Conservation (phyloP, 306 rosid species). For the Spatholobus suberectus region DNA sequence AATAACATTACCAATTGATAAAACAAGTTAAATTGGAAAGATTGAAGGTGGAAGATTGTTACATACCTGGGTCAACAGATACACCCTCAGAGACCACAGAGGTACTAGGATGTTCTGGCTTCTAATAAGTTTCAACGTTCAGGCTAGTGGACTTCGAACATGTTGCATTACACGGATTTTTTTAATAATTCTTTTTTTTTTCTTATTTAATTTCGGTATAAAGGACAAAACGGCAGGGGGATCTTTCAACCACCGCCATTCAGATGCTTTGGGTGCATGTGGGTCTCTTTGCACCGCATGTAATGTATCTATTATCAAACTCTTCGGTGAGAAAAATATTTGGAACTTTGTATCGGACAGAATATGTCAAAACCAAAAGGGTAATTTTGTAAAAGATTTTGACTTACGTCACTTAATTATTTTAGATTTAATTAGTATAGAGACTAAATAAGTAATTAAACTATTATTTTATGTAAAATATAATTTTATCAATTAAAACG, state of each 20-base stretch:
- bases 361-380: too few species aligned
- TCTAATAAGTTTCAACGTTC: conserved; percentile 30
- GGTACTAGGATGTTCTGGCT: conserved; percentile 21
- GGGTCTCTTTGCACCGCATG: conserved; percentile 36
- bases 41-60: background rate
- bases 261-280: conserved; percentile 13
- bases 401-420: too few species aligned
- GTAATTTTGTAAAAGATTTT: too few species aligned
- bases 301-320: background rate
- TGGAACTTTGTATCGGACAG: too few species aligned
- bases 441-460: too few species aligned
- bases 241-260: conserved; percentile 30
- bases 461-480: too few species aligned
- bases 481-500: too few species aligned
- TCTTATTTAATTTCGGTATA: background rate
- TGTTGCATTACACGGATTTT: background rate
- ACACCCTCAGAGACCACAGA: background rate
- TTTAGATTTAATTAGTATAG: too few species aligned
- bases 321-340: background rate
- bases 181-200: background rate
- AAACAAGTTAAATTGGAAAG: background rate
- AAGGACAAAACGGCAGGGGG: conserved; percentile 34
- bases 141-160: background rate
- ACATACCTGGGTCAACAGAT: background rate
- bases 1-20: background rate